Evolutionary conservation across 352 stramenopile species (phyloP), one percentile per base, ranked within the genome.

Genomic region (Phytophthora podocarpi): DNA sequence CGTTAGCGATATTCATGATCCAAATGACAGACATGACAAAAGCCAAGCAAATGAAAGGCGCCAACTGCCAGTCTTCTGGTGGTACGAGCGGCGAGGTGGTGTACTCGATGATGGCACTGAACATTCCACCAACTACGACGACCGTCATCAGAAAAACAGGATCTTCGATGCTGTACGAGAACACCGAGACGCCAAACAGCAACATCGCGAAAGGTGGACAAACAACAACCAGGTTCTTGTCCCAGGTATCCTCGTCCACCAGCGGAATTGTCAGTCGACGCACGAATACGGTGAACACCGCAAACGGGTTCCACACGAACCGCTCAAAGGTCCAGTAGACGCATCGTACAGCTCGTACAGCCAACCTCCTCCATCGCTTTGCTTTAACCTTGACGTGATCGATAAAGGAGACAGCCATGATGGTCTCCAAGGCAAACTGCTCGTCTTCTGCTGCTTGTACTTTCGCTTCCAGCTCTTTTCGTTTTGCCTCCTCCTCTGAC

Each of bases 1-100:
- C 85, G 28, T 89, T 82, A 6, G 85, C 85, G 42, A 94, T 91
- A 18, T 88, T 91, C 82, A 91, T 91, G 63, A 94, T 94, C 85
- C 85, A 94, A 51, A 92, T 78, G 34, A 94, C 80, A 3, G 85
- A 94, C 82, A 94, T 94, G 20, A 85, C 72, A 43, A 94, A 94
- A 13, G 77, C 85, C n/a, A 91, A 57, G 24, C 63, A 80, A 30
- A 94, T 74, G 21, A 87, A 91, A 31, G 83, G 80, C 4, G 73
- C 70, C 10, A 92, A 49, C 5, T 59, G 49, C 42, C 49, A 59
- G n/a, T 81, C 82, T 42, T 77, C 59, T 1, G 85, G 85, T 23
- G 85, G 85, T 9, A 58, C 60, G 18, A 82, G 67, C 3, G 70
- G 53, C 8, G 72, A 80, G 0, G 80, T 82, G 2, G 65, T 74